phyloP scores from a whole-genome alignment of 306 rosid species.

The Fragaria vesca region DNA sequence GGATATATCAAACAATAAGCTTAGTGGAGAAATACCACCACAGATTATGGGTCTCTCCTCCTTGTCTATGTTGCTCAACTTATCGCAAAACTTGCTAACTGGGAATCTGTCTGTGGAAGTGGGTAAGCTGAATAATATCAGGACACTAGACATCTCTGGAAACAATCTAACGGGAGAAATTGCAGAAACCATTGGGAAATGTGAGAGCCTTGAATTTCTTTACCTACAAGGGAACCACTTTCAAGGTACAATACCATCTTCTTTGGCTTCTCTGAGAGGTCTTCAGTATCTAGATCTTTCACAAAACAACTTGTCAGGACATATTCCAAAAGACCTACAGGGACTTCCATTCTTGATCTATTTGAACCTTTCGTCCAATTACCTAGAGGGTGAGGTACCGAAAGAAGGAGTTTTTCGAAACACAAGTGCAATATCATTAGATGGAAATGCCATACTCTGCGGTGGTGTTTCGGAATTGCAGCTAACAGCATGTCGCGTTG shows the following conservation, averaged over 20 bases:
- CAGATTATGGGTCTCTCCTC: slow-evolving; percentile 7
- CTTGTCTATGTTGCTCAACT: slow-evolving; percentile 14
- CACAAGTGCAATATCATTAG: slow-evolving; percentile 5
- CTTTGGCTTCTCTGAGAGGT: slow-evolving; percentile 31
- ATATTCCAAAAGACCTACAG: slow-evolving; percentile 28
- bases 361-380: slow-evolving; percentile 42
- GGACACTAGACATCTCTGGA: slow-evolving; percentile 20
- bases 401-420: slow-evolving; percentile 37
- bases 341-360: slow-evolving; percentile 1
- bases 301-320: slow-evolving; percentile 28
- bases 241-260: slow-evolving; percentile 31
- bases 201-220: slow-evolving; percentile 27
- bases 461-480: slow-evolving; percentile 22
- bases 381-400: slow-evolving; percentile 43
- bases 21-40: slow-evolving; percentile 32
- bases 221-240: slow-evolving; percentile 26
- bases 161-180: slow-evolving; percentile 30
- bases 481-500: slow-evolving; percentile 20
- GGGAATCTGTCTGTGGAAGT: slow-evolving; percentile 24
- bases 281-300: slow-evolving; percentile 34
- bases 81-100: slow-evolving; percentile 31
- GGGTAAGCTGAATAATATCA: slow-evolving; percentile 6
- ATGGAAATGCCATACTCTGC: slow-evolving; percentile 23
- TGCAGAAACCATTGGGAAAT: slow-evolving; percentile 32
- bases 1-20: not conserved